A percentile compares a stretch with the other conserved stretches of the same genome.
These are phyloP conservation scores for Calocybe indica DNA, from an alignment of 768 basidiomycete genomes.

Conservation along the genomic window DNA sequence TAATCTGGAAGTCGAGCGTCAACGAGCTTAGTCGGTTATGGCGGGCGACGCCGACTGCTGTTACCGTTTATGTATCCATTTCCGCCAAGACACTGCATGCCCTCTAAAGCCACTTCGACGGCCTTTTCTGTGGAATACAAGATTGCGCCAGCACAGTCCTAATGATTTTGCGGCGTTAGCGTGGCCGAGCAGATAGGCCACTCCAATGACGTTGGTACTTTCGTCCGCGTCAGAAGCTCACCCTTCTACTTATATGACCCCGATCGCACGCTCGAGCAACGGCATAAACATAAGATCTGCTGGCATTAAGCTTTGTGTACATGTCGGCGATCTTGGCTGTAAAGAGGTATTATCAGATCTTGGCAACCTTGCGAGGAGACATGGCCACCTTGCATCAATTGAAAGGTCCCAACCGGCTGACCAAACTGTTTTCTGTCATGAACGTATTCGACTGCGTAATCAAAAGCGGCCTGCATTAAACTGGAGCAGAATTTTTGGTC, in stretches of 20 bases:
- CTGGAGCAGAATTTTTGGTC: slow-evolving; percentile 27
- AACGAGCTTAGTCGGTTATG: not conserved
- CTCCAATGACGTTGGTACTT: not conserved
- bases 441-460: slow-evolving; percentile 82
- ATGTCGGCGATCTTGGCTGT: slow-evolving; percentile 84
- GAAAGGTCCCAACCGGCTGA: slow-evolving; percentile 82
- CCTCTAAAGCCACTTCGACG: slow-evolving; percentile 86
- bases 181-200: not conserved
- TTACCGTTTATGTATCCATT: slow-evolving; percentile 94
- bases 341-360: slow-evolving; percentile 9
- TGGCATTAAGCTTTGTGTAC: slow-evolving; percentile 90
- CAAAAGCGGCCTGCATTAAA: slow-evolving; percentile 91
- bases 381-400: slow-evolving; percentile 82
- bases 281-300: slow-evolving; percentile 87
- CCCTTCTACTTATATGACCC: slow-evolving; percentile 71
- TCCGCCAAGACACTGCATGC: slow-evolving; percentile 90
- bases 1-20: slow-evolving; percentile 53
- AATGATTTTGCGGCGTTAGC: slow-evolving; percentile 1
- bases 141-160: slow-evolving; percentile 96
- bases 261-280: slow-evolving; percentile 86
- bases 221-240: slow-evolving; percentile 25
- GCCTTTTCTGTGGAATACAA: slow-evolving; percentile 90
- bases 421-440: slow-evolving; percentile 93
- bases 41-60: slow-evolving; percentile 2
- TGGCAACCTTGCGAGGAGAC: slow-evolving; percentile 7